Percentiles rank a stretch among this genome's conserved stretches.
These are phyloP conservation scores for Penicillium capsulatum DNA, from an alignment of 2,329 filamentous ascomycete species.

Conservation along the genomic window DNA sequence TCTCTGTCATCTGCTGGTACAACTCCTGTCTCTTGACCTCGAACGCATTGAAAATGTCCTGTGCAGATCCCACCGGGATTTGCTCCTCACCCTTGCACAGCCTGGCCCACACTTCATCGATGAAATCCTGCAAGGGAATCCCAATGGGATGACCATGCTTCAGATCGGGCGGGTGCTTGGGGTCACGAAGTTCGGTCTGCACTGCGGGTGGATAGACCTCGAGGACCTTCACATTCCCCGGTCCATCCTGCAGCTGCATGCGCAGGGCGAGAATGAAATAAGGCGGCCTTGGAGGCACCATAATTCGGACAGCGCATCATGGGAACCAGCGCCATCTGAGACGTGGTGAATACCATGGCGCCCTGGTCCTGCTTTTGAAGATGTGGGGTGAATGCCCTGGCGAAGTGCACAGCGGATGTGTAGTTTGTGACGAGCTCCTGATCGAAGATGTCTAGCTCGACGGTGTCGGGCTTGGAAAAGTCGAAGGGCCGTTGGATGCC, in stretches of 20 bases:
- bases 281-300: constrained; percentile 53
- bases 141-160: constrained; percentile 49
- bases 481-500: constrained; percentile 18
- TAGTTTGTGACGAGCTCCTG: constrained; percentile 17
- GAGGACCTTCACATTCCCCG: constrained; percentile 49
- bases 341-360: constrained; percentile 48
- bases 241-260: constrained; percentile 43
- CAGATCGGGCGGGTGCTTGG: constrained; percentile 53
- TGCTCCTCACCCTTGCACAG: constrained; percentile 49
- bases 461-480: constrained; percentile 14
- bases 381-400: constrained; percentile 47
- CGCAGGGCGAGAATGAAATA: constrained; percentile 52
- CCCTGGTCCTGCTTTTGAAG: constrained; percentile 45
- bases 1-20: constrained; percentile 28
- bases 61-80: constrained; percentile 48
- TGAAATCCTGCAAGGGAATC: constrained; percentile 53
- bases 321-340: constrained; percentile 50
- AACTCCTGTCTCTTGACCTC: constrained; percentile 48
- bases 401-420: constrained; percentile 11
- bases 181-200: constrained; percentile 55
- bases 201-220: constrained; percentile 55
- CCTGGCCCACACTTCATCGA: constrained; percentile 47
- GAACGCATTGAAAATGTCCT: constrained; percentile 43
- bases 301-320: constrained; percentile 49
- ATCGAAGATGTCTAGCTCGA: constrained; percentile 16